Base-by-base conservation (phyloP, 2,329 filamentous ascomycete species). In the Basipetospora chlamydospora region DNA sequence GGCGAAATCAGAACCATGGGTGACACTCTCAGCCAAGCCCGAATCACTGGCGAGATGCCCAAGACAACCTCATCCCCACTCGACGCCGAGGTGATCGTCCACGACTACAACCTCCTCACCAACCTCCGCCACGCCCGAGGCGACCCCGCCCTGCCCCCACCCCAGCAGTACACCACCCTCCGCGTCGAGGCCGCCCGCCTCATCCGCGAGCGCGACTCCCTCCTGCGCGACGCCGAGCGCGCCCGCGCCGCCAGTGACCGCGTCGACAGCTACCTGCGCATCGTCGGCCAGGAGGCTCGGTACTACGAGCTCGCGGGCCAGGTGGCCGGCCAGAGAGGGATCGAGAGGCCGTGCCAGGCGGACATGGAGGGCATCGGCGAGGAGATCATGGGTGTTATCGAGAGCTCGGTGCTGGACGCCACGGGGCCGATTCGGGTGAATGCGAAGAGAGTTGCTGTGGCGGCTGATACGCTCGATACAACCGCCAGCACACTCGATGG, bases 201-300 rank as follows among this genome's bases (percentile, higher is more conserved):
- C 4, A 60, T 63, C 31, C 44, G 46, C 3, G 49, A 55, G 13
- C 58, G 60, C 2, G 57, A 62, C 23, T 21, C 29, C 20, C 3
- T 9, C 4, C 29, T 38, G 10, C 6, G 25, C 11, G 22, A 28
- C 12, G 17, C 15, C 5, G 30, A 38, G 12, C 23, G 29, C 22
- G 15, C 3, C 1, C 22, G 11, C 7, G 36, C 29, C 9, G 36
- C 36, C 9, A 13, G 9, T 4, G 16, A 33, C 12, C 21, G 36
- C 2, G 30, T 33, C 6, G 29, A 33, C 12, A 15, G 12, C 5
- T 38, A 38, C 13, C 22, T 38, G 12, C 29, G 22, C 10, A 26
- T 28, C 8, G 15, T 25, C 15, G 13, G 30, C 13, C 28, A 31
- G n/a, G 36, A 38, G 36, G 15, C 16, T 15, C 16, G 25, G 15